Evolutionary conservation across 345 rosid species (phyloP).

Genomic region (Erucastrum elatum): DNA sequence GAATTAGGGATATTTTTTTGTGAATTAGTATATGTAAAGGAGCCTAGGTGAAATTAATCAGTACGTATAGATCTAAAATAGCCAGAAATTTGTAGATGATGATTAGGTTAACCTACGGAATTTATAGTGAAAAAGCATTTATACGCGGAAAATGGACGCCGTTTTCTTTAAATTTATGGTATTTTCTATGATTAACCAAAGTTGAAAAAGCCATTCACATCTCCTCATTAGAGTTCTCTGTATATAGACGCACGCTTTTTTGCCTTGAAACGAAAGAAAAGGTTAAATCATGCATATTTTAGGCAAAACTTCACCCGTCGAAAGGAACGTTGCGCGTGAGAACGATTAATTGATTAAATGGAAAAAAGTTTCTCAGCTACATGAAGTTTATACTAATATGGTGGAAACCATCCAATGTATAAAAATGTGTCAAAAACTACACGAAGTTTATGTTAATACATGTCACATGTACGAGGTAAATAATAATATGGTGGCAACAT

Average conservation of each 20-base stretch:
- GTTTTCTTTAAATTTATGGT: not conserved
- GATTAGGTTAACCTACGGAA: not conserved
- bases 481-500: too few species aligned
- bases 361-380: too few species aligned
- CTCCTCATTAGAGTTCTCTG: not conserved
- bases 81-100: not conserved
- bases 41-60: conserved; percentile 20
- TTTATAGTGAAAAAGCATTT: not conserved
- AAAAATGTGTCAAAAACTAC: too few species aligned
- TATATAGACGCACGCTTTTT: conserved; percentile 23
- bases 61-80: conserved; percentile 1
- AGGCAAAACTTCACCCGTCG: conserved; percentile 7
- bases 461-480: too few species aligned
- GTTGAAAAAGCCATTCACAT: not conserved
- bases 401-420: too few species aligned
- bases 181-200: conserved; percentile 17
- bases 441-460: too few species aligned
- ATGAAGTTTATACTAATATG: too few species aligned
- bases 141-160: conserved; percentile 22
- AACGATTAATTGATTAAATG: not conserved
- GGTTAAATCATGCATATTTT: conserved; percentile 27
- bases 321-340: conserved; percentile 32
- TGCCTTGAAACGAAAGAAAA: conserved; percentile 10
- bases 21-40: not conserved
- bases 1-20: not conserved